Conservation (phyloP, 306 rosid genomes). For the Mimosa bimucronata region DNA sequence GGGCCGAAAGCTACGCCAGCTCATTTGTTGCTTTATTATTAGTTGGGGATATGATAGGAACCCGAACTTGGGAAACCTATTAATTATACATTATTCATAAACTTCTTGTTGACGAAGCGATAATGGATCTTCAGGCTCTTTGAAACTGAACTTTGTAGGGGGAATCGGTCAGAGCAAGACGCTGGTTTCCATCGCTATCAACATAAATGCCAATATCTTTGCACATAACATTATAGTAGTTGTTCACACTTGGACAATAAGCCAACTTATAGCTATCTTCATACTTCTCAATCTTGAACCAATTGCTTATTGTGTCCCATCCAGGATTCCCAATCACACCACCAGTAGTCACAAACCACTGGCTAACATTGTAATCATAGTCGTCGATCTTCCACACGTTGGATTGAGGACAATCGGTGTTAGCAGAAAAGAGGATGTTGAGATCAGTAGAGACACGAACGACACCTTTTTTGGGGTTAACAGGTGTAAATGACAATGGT, state of each 20-base stretch:
- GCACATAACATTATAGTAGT: conserved; percentile 46
- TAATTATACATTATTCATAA: background rate
- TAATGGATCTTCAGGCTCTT: background rate
- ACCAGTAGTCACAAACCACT: conserved; percentile 40
- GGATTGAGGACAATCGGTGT: conserved; percentile 31
- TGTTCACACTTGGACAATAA: conserved; percentile 61
- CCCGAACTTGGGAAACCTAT: background rate
- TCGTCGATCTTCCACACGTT: conserved; percentile 50
- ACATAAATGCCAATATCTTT: conserved; percentile 40
- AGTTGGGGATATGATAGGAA: background rate
- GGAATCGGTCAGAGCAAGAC: conserved; percentile 17
- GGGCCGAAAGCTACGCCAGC: background rate
- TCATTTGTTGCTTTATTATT: background rate
- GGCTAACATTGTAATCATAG: conserved; percentile 10
- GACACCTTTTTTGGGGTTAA: conserved; percentile 38
- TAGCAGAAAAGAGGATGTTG: conserved; percentile 47
- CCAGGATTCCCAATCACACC: conserved; percentile 48
- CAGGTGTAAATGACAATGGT: conserved; percentile 27
- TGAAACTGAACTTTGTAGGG: conserved; percentile 32
- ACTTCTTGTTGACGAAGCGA: background rate
- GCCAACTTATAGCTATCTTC: conserved; percentile 48
- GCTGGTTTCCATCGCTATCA: conserved; percentile 25
- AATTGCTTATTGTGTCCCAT: conserved; percentile 29
- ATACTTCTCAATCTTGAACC: conserved; percentile 61
- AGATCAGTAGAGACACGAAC: too few relatives aligned